Evolutionary conservation across 495 filamentous ascomycete genomes (phyloP).

Genomic region (Aspergillus funiculosus): DNA sequence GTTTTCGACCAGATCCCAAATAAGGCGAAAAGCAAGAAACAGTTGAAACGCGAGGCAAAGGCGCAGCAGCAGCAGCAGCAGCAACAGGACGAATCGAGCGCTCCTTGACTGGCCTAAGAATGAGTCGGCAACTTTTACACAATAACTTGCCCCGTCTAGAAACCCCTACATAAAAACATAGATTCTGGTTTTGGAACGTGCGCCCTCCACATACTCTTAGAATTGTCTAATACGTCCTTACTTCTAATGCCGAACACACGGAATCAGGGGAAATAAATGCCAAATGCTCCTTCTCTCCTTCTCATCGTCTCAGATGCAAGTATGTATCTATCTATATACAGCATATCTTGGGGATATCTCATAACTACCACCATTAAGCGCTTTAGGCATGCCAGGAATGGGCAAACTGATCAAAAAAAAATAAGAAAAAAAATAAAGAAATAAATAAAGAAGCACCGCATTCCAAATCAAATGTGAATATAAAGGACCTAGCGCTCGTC

Average conservation of each 20-base stretch:
- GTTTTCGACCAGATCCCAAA: conserved; percentile 27
- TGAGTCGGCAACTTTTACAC: neutral
- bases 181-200: no score
- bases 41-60: conserved; percentile 49
- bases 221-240: no score
- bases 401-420: neutral
- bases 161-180: no score
- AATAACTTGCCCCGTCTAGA: neutral
- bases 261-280: no score
- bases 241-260: no score
- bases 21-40: conserved; percentile 42
- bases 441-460: neutral
- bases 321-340: conserved; percentile 18
- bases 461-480: neutral
- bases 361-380: neutral
- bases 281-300: no score
- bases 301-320: conserved; percentile 8
- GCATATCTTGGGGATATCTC: conserved; percentile 4
- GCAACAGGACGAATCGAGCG: neutral
- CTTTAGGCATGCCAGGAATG: neutral
- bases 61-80: conserved; percentile 33
- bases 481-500: no score
- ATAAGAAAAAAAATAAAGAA: neutral
- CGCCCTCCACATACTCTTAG: no score
- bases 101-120: neutral